Evolutionary conservation across 75 land plant genomes (phyloP).

Genomic region (Sequoia sempervirens): DNA sequence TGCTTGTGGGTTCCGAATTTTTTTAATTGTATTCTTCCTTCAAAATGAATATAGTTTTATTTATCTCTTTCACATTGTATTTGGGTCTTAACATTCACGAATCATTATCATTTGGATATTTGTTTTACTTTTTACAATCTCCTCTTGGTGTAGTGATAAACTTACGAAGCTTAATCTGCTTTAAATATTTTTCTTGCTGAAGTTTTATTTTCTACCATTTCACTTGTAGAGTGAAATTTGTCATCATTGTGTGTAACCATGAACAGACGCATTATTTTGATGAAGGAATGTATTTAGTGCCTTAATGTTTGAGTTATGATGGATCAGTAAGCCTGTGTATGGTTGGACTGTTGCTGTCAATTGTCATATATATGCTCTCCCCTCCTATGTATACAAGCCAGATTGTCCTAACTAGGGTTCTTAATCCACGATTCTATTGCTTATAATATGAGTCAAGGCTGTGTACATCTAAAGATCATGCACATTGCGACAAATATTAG

Average conservation of each 20-base stretch:
- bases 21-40: background rate
- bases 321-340: background rate
- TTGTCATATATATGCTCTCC: background rate
- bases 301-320: background rate
- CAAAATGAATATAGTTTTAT: background rate
- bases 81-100: background rate
- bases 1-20: background rate
- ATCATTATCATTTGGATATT: background rate
- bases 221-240: background rate
- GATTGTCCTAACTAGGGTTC: background rate
- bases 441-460: background rate
- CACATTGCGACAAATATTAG: background rate
- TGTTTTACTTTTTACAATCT: background rate
- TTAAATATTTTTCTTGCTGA: background rate
- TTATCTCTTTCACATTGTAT: background rate
- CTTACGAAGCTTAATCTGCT: slow-evolving; percentile 1
- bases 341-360: background rate
- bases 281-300: background rate
- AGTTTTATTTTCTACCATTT: background rate
- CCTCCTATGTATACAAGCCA: background rate
- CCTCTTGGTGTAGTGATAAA: background rate
- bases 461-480: background rate
- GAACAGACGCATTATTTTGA: background rate
- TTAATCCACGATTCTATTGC: background rate
- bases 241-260: background rate